Percentiles rank a stretch among this genome's conserved stretches.
Evolutionary conservation across 306 rosid species (phyloP).

Genomic region (Quercus mongolica): DNA sequence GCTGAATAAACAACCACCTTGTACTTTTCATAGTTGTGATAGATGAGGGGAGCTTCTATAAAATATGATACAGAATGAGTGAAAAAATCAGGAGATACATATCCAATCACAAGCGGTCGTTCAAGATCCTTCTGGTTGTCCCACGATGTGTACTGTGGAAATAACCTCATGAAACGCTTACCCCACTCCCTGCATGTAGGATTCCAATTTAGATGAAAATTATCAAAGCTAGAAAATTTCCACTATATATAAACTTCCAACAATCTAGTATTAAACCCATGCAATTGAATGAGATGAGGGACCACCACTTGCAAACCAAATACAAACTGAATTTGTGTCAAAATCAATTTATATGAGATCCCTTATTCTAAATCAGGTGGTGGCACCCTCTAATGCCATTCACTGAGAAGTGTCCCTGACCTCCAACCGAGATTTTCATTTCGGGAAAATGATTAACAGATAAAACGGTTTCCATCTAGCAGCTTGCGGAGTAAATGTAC

Average conservation of each 20-base stretch:
- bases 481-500: not conserved
- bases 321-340: too few species aligned
- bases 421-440: not conserved
- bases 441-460: not conserved
- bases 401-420: not conserved
- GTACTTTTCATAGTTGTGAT: constrained; percentile 70
- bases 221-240: not conserved
- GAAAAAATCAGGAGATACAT: constrained; percentile 95
- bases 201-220: constrained; percentile 1
- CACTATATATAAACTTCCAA: not conserved
- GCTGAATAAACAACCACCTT: constrained; percentile 94
- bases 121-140: constrained; percentile 84
- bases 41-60: constrained; percentile 85
- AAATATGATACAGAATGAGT: constrained; percentile 98
- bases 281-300: not conserved
- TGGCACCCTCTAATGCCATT: not conserved
- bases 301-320: too few species aligned
- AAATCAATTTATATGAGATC: not conserved
- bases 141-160: constrained; percentile 72
- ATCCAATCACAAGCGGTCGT: constrained; percentile 91
- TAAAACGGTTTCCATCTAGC: not conserved
- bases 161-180: constrained; percentile 81
- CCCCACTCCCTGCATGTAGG: constrained; percentile 92
- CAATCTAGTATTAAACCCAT: not conserved
- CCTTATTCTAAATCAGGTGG: not conserved